A percentile compares a stretch with the other conserved stretches of the same genome.
Conservation (phyloP, 2,329 filamentous ascomycete genomes). For the Cercospora janseana region DNA sequence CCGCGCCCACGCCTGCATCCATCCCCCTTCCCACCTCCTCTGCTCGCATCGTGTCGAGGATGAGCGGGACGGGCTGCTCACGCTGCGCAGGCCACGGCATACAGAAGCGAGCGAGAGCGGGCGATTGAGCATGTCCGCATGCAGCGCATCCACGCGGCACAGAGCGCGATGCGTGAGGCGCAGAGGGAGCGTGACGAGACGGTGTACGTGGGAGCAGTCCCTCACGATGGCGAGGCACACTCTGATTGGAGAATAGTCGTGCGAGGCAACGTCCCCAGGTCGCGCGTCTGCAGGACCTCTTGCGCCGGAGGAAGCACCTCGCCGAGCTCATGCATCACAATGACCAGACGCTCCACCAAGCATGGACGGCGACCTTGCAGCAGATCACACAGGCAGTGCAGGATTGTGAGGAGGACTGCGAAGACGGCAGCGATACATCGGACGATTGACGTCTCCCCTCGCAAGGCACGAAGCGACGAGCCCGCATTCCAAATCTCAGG, state of each 20-base stretch:
- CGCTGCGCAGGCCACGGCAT: conserved; percentile 8
- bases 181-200: conserved; percentile 10
- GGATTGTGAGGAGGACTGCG: conserved; percentile 18
- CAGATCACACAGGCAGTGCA: conserved; percentile 27
- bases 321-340: conserved; percentile 20
- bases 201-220: conserved; percentile 16
- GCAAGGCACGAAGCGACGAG: too few relatives aligned
- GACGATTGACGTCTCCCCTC: background rate
- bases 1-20: background rate
- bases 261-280: conserved; percentile 24
- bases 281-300: conserved; percentile 26
- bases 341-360: conserved; percentile 16
- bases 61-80: background rate
- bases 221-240: too few relatives aligned
- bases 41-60: background rate
- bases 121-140: conserved; percentile 18
- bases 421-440: background rate
- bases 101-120: conserved; percentile 15
- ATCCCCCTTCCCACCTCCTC: background rate
- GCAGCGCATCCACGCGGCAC: conserved; percentile 12
- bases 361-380: conserved; percentile 16
- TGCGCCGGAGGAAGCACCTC: conserved; percentile 23
- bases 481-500: too few relatives aligned
- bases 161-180: conserved; percentile 17
- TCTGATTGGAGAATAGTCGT: background rate